Base-by-base conservation (phyloP, 148 eudicot genomes). In the Persicaria tinctoria region DNA sequence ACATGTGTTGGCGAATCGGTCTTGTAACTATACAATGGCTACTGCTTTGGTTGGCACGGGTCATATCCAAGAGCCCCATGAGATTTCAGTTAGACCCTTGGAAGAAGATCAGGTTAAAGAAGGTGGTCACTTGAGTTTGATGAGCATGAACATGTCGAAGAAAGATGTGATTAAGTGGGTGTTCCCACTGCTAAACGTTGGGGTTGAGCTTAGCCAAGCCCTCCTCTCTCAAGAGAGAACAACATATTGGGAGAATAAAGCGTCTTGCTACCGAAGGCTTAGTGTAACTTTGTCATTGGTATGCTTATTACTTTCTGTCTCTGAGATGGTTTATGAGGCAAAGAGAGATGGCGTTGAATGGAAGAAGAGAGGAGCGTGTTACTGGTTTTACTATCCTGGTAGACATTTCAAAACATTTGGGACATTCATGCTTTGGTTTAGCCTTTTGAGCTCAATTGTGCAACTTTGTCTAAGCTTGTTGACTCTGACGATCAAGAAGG, bases 401-500 rank as follows among this genome's bases (percentile, higher is more conserved):
- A 48, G 44, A 59, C 11, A 71, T 7, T 76, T 64, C 2, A 45
- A 18, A 50, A 7, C 50, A 1, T 80, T 76, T 46, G 83, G 77
- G 6, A 69, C 53, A 0, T 73, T 80, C 18, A 64, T 69, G 3
- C 54, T 80, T 4, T 80, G 70, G 38, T 80, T 80, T n/a, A 77
- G 83, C 7, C 23, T 80, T n/a, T 23, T 80, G 51, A 77, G 79
- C 63, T 77, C 83, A 10, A 44, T 59, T 3, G 54, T 80, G 7
- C 83, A 80, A 23, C 32, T 80, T 0, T 16, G 51, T 18, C 27
- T 80, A 2, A 73, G 48, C 41, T 14, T 76, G 18, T 9, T 23
- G 46, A n/a, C 54, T 18, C 38, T 46, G 17, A 0, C 32, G 3
- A 38, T 55, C 4, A 68, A 49, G 8, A 76, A 20, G 20, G 13